Evolutionary conservation across 768 basidiomycete genomes (phyloP), one percentile per base, ranked within the genome.

Genomic region (Auricularia heimuer): DNA sequence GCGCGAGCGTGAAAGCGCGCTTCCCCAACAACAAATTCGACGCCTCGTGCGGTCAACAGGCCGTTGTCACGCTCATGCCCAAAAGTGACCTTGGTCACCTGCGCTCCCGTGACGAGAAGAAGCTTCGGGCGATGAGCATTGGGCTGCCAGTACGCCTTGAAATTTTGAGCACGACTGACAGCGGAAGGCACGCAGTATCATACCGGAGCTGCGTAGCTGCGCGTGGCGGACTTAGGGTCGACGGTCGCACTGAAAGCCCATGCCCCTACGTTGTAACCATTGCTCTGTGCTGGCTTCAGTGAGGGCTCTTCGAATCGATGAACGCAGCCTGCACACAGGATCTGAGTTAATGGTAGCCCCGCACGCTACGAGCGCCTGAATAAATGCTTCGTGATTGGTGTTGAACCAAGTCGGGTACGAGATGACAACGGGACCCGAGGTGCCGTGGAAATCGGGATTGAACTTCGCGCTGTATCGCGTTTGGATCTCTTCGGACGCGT

Each of bases 1-100:
- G 37, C 78, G 7, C 4, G 11, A 18, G 62, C 62, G 47, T 12
- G 24, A n/a, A 37, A 29, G 35, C 21, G 21, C 3, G 44, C 33
- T 10, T 42, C 37, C 24, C 21, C 62, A 35, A 21, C 44, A 21
- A 54, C 44, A 44, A 24, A 65, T 16, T 65, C 63, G 6, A 62
- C 61, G 12, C 65, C 65, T 51, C 18, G 47, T 10, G 65, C 37
- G 2, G 6, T 36, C n/a, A 64, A n/a, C 34, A 51, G n/a, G 8
- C 45, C 62, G 42, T 62, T 24, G 4, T 21, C 34, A 2, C 18
- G 24, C 34, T 60, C n/a, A 42, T 33, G 18, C 16, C 64, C 44
- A 21, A 51, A 51, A 12, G 10, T 51, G 1, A 65, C 33, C 18
- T 62, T 60, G 18, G 45, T 42, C 3, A 36, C 65, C n/a, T 64